phyloP scores from a whole-genome alignment of 352 stramenopile genomes.

The Globisporangium perplexum region DNA sequence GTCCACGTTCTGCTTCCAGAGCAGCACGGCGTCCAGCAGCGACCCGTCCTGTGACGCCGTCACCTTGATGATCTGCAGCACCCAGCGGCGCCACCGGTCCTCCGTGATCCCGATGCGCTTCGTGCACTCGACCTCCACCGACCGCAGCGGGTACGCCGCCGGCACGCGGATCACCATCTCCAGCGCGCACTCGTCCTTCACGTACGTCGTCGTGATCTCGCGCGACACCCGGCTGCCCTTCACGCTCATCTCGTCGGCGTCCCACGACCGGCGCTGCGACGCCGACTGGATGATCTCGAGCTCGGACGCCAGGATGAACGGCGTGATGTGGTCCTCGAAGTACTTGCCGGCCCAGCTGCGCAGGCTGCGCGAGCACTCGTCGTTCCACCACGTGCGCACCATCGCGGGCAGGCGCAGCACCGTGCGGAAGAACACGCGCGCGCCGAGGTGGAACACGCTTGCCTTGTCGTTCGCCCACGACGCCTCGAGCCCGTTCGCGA shows the following conservation, averaged over 20 bases:
- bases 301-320: conserved; percentile 68
- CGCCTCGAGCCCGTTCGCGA: conserved; percentile 22
- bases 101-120: conserved; percentile 89
- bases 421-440: conserved; percentile 77
- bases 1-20: conserved; percentile 92
- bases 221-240: conserved; percentile 82
- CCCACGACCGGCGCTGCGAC: conserved; percentile 47
- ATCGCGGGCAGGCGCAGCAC: conserved; percentile 79
- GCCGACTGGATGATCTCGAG: conserved; percentile 72
- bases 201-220: conserved; percentile 88
- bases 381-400: conserved; percentile 89
- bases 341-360: conserved; percentile 85
- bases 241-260: conserved; percentile 80
- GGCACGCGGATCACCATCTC: conserved; percentile 90
- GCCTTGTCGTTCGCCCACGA: conserved; percentile 28
- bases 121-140: conserved; percentile 89
- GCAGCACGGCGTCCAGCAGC: conserved; percentile 86
- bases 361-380: conserved; percentile 76
- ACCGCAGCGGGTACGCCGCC: conserved; percentile 84
- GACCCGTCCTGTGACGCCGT: conserved; percentile 87
- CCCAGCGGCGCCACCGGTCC: conserved; percentile 89
- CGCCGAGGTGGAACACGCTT: conserved; percentile 44
- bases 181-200: conserved; percentile 91
- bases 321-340: conserved; percentile 85
- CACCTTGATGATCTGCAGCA: conserved; percentile 91